Conservation (phyloP, 192 early-diverging fungal genomes). For the Podila verticillata region DNA sequence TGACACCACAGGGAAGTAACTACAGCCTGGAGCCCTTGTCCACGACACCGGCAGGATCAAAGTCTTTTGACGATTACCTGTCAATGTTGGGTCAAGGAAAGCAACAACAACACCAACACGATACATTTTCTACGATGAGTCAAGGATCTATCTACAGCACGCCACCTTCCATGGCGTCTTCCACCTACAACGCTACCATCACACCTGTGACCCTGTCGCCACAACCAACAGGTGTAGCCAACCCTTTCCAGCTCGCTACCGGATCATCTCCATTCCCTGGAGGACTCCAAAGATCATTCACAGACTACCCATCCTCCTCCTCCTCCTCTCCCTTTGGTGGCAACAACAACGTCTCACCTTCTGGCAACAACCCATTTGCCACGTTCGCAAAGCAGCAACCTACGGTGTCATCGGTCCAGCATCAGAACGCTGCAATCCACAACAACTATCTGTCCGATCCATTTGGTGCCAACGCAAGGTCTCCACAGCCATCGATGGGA, state of each 20-base stretch:
- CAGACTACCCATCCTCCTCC: not conserved
- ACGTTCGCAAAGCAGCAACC: not conserved
- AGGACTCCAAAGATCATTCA: not conserved
- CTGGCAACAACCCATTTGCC: not conserved
- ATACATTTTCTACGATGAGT: not conserved
- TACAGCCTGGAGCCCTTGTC: not conserved
- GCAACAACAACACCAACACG: not conserved
- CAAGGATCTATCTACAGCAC: not conserved
- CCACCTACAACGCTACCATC: not conserved
- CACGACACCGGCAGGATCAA: conserved; percentile 8
- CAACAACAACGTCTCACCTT: not conserved
- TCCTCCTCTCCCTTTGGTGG: not conserved
- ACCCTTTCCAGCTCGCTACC: not conserved
- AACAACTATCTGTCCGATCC: not conserved
- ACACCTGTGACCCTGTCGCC: not conserved
- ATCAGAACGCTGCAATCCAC: not conserved
- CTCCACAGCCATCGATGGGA: not conserved
- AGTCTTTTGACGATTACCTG: conserved; percentile 46
- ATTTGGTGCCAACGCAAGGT: not conserved
- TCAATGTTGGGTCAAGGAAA: conserved; percentile 15
- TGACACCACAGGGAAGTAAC: conserved; percentile 10
- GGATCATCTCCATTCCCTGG: conserved; percentile 2
- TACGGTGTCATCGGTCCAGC: not conserved
- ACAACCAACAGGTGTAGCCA: not conserved
- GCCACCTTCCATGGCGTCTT: not conserved